Base-by-base conservation (phyloP, 2,329 filamentous ascomycete genomes). In the Aspergillus quadrilineatus region DNA sequence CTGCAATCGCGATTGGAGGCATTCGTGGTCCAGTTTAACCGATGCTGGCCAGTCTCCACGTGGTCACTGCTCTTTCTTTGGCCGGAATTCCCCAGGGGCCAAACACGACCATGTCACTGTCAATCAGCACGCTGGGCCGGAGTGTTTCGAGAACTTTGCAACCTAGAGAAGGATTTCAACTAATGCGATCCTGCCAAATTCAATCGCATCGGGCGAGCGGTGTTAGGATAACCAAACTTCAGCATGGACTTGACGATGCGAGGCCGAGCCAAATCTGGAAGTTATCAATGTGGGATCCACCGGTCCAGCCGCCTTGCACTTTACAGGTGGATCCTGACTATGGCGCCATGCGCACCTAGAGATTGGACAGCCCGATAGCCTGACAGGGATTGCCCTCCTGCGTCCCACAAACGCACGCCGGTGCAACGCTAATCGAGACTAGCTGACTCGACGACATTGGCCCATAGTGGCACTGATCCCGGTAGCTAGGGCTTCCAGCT, bases 371-470 rank as follows among this genome's bases (percentile, higher is more conserved):
- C 22, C 22, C 3, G 22, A 17, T 9, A 37, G 14, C 3, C 34
- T 37, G 30, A 30, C 43, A 48, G 45, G 46, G 46, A 49, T 37
- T 28, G 22, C 9, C 9, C 17, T 32, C 50, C 50, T n/a, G n/a
- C 17, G 41, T 36, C 17, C 30, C 30, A 45, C 4, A 4, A 30
- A 5, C 15, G n/a, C 29, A 44, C 29, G 29, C 14, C n/a, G 4
- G 14, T 34, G 28, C 50, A 39, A n/a, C 30, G 34, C 44, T 36
- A 49, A n/a, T 9, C 2, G 2, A 41, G n/a, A 6, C 30, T 45
- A 37, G 14, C 9, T 51, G 48, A 36, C 41, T 42, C 48, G 48
- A 41, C n/a, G 29, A 37, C 29, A 36, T 50, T 29, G 53, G 53
- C 29, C 30, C 41, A 55, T 39, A n/a, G 28, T 45, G 10, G 29